Evolutionary conservation across 495 filamentous ascomycete genomes (phyloP), one percentile per base, ranked within the genome.

Genomic region (Aspergillus haitiensis): DNA sequence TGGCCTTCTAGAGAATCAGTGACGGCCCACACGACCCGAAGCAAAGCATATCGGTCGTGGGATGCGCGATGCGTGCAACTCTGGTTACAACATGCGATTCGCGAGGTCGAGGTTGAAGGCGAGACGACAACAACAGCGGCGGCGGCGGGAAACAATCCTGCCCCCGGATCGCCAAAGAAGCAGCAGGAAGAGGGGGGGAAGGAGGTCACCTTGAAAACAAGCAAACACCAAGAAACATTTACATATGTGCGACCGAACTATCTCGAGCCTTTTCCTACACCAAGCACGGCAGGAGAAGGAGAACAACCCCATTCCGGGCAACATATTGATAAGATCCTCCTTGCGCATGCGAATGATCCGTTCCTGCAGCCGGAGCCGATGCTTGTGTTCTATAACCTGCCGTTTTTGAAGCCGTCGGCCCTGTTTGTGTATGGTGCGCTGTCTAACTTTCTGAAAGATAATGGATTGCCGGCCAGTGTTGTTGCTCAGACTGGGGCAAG

Each of bases 61-160:
- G 62, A 64, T 31, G 18, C 56, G 7, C 31, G 62, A 5, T 46
- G 36, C 0, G 5, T 60, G 1, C 32, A 60, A 13, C 46, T 12
- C 5, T 64, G 54, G 46, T 9, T 58, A 3, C 2, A 64, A 8
- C 33, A 60, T 33, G 62, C 53, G 12, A 37, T 60, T 0, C 46
- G 52, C 6, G 49, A 58, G 37, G 37, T 40, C 1, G 21, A 27
- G 1, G 21, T 27, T n/a, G n/a, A n/a, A n/a, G n/a, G n/a, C n/a
- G n/a, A n/a, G n/a, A n/a, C n/a, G n/a, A n/a, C n/a, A n/a, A n/a
- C n/a, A n/a, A n/a, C n/a, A n/a, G n/a, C n/a, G 36, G 36, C 36
- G 36, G 6, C 36, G 13, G 42, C 42, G 42, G 13, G 12, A 7
- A 12, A 6, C 36, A 7, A 15, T 15, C 13, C 42, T 1, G n/a